Evolutionary conservation across 768 basidiomycete genomes (phyloP).

Genomic region (Gymnopilus junonius): DNA sequence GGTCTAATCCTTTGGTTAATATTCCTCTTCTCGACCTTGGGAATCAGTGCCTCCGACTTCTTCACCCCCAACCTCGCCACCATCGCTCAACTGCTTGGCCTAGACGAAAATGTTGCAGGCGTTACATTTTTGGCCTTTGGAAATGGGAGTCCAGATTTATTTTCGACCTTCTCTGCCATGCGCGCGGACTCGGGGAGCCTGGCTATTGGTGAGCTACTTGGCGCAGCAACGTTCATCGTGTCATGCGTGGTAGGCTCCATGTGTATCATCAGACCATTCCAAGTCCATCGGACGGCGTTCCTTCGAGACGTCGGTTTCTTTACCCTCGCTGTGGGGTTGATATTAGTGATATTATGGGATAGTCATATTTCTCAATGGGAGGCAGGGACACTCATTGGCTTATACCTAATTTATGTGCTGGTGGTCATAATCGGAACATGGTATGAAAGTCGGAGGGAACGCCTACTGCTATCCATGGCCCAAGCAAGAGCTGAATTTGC

Average conservation of each 20-base stretch:
- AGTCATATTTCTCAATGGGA: constrained; percentile 74
- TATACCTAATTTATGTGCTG: constrained; percentile 80
- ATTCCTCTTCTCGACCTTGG: constrained; percentile 95
- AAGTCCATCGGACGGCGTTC: constrained; percentile 80
- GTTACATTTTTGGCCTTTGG: constrained; percentile 98
- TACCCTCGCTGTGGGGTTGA: constrained; percentile 75
- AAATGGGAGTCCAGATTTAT: constrained; percentile 96
- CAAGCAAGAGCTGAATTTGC: constrained; percentile 64
- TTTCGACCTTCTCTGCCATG: constrained; percentile 95
- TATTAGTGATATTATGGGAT: constrained; percentile 81
- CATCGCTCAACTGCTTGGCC: constrained; percentile 80
- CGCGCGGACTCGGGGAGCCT: constrained; percentile 81
- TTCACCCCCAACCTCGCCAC: constrained; percentile 97
- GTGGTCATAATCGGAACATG: constrained; percentile 79
- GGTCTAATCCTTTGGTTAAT: constrained; percentile 77
- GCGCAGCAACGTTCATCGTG: constrained; percentile 94
- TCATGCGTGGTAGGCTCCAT: constrained; percentile 98
- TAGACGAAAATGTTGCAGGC: constrained; percentile 93
- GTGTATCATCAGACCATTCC: constrained; percentile 95
- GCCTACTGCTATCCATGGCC: constrained; percentile 48
- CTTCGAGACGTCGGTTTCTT: constrained; percentile 96
- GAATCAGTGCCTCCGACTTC: constrained; percentile 95
- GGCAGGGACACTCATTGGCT: constrained; percentile 65
- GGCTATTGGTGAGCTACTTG: constrained; percentile 93
- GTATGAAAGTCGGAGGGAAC: constrained; percentile 67